phyloP scores from a whole-genome alignment of 345 rosid species.

The Populus pruinosa region DNA sequence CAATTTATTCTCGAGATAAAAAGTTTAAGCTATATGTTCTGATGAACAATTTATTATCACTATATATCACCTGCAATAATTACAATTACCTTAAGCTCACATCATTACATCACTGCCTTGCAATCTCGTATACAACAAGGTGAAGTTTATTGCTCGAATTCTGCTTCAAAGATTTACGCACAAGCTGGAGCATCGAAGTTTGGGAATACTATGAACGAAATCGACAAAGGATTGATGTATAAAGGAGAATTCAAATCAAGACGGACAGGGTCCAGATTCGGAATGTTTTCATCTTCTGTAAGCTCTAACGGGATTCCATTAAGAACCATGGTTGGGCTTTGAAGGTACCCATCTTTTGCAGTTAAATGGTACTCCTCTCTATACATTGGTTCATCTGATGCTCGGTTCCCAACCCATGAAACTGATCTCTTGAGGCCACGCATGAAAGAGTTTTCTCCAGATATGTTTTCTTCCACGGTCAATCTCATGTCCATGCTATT shows the following conservation, averaged over 20 bases:
- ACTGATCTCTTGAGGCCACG: constrained; percentile 54
- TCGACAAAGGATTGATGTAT: constrained; percentile 49
- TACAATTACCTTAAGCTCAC: constrained; percentile 4
- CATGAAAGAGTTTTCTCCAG: constrained; percentile 32
- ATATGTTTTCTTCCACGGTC: constrained; percentile 6
- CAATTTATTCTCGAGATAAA: too few species aligned
- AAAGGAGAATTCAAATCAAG: constrained; percentile 46
- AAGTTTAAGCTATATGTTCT: not conserved
- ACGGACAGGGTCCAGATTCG: constrained; percentile 54
- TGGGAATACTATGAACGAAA: constrained; percentile 74
- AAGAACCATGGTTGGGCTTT: constrained; percentile 65
- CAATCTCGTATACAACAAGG: not conserved
- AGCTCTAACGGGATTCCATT: constrained; percentile 69
- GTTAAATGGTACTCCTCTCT: constrained; percentile 93
- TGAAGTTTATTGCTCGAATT: not conserved
- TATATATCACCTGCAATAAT: constrained; percentile 1
- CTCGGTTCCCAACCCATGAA: constrained; percentile 56
- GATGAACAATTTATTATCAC: not conserved
- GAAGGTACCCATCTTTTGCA: constrained; percentile 59
- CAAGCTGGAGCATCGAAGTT: constrained; percentile 76
- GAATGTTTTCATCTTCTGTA: constrained; percentile 49
- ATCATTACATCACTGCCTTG: not conserved
- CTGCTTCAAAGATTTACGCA: constrained; percentile 25
- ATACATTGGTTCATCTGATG: constrained; percentile 34
- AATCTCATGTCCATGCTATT: constrained; percentile 39